These are phyloP conservation scores for Podaxis sp. DNA, from an alignment of 768 basidiomycete species.

Conservation along the genomic window DNA sequence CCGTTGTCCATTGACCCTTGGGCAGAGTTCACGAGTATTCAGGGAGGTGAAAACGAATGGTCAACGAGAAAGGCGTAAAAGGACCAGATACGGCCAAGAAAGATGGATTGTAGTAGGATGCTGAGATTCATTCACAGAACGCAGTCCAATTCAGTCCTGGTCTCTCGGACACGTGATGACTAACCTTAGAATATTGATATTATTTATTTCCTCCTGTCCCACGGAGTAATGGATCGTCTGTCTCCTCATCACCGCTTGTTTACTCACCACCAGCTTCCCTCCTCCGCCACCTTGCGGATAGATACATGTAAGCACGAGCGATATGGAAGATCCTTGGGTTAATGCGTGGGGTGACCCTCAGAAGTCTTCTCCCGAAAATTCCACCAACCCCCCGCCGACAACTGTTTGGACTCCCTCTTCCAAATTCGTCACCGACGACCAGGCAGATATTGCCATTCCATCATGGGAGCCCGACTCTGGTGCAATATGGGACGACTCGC, in stretches of 20 bases:
- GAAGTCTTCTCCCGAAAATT: constrained; percentile 21
- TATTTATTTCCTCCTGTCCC: constrained; percentile 11
- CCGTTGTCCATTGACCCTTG: constrained; percentile 32
- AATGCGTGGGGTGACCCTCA: constrained; percentile 63
- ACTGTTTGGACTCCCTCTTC: constrained; percentile 22
- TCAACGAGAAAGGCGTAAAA: constrained; percentile 2
- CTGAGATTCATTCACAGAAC: background rate
- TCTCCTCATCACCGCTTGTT: background rate
- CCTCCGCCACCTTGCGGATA: background rate
- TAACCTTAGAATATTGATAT: constrained; percentile 14
- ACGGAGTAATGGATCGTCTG: background rate
- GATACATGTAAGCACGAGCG: constrained; percentile 1
- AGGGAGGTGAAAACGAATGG: background rate
- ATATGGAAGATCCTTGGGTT: constrained; percentile 78
- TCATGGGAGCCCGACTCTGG: constrained; percentile 14
- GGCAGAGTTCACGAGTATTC: background rate
- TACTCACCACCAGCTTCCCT: background rate
- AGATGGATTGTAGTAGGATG: background rate
- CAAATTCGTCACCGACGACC: constrained; percentile 10
- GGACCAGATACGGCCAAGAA: background rate
- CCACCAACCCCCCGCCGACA: constrained; percentile 3
- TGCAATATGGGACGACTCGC: constrained; percentile 11
- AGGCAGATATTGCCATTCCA: constrained; percentile 6
- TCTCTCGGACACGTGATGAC: constrained; percentile 12
- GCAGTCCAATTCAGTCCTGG: constrained; percentile 4